Evolutionary conservation across 2,329 filamentous ascomycete genomes (phyloP).

Genomic region (Ascosphaera pollenicola): DNA sequence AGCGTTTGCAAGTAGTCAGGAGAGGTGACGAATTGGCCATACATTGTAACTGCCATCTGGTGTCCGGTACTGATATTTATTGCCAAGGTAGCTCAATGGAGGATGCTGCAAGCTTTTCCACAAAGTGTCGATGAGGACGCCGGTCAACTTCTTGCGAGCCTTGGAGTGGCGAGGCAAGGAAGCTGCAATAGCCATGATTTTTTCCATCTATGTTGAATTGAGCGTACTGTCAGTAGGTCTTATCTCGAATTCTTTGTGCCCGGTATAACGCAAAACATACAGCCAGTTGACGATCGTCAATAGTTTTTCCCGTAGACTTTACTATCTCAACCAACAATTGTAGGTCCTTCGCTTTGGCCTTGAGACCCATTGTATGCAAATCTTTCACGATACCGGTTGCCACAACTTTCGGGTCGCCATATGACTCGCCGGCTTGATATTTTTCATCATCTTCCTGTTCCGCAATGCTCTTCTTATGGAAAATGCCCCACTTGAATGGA

Average conservation of each 20-base stretch:
- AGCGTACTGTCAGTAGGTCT: slow-evolving; percentile 3
- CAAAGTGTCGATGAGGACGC: slow-evolving; percentile 10
- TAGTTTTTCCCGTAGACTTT: slow-evolving; percentile 1
- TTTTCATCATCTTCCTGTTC: neutral
- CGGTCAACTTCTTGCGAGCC: slow-evolving; percentile 8
- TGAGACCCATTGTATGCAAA: neutral
- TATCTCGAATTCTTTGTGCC: neutral
- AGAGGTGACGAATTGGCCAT: slow-evolving; percentile 1
- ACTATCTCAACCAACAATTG: neutral
- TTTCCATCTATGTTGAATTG: slow-evolving; percentile 9
- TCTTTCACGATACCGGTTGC: neutral
- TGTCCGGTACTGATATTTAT: slow-evolving; percentile 12
- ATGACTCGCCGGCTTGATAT: neutral
- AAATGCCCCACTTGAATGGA: slow-evolving; percentile 1
- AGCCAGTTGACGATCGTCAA: slow-evolving; percentile 3
- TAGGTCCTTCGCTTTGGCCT: neutral
- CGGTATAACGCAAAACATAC: neutral
- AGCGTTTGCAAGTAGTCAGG: neutral
- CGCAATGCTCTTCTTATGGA: slow-evolving; percentile 1
- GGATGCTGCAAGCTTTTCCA: slow-evolving; percentile 15
- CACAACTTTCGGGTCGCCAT: neutral
- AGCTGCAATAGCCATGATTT: slow-evolving; percentile 7
- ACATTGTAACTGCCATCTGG: slow-evolving; percentile 12
- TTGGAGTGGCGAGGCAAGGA: slow-evolving; percentile 9
- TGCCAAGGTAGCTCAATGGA: slow-evolving; percentile 12